Conservation (phyloP, 108 stramenopile species). For the Cylindrotheca closterium region DNA sequence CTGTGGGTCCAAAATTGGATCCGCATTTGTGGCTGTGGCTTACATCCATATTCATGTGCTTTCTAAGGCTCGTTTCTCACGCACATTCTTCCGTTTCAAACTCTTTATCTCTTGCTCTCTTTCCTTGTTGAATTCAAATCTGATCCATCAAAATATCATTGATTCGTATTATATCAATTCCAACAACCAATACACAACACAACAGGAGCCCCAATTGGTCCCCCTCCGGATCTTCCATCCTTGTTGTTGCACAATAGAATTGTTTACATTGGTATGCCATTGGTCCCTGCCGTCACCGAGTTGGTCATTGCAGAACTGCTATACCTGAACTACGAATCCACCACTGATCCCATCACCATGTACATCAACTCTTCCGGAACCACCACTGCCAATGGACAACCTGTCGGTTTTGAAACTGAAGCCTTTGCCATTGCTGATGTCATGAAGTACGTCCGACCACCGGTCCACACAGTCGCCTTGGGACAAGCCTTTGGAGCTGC, state of each 20-base stretch:
- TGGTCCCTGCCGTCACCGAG: slow-evolving; percentile 96
- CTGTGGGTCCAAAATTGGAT: no score
- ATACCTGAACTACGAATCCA: slow-evolving; percentile 93
- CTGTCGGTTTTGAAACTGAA: slow-evolving; percentile 96
- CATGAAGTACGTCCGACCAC: slow-evolving; percentile 96
- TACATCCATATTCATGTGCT: not conserved
- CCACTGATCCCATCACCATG: slow-evolving; percentile 90
- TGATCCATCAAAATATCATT: not conserved
- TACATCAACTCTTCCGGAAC: slow-evolving; percentile 98
- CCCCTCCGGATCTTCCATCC: slow-evolving; percentile 98
- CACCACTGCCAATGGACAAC: slow-evolving; percentile 85
- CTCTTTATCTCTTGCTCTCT: slow-evolving; percentile 9
- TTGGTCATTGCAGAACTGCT: slow-evolving; percentile 94
- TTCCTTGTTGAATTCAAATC: not conserved
- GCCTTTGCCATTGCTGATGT: slow-evolving; percentile 98
- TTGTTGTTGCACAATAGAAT: slow-evolving; percentile 97
- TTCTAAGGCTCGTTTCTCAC: not conserved
- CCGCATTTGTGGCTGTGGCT: no score
- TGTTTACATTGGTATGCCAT: slow-evolving; percentile 98
- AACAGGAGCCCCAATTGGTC: slow-evolving; percentile 86
- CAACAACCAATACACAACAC: not conserved
- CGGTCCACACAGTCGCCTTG: slow-evolving; percentile 95
- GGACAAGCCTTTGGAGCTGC: slow-evolving; percentile 97
- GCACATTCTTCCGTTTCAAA: slow-evolving; percentile 11
- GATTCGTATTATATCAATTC: not conserved